Evolutionary conservation across 371 early-diverging fungal species (phyloP).

Genomic region (Mitosporidium daphniae): DNA sequence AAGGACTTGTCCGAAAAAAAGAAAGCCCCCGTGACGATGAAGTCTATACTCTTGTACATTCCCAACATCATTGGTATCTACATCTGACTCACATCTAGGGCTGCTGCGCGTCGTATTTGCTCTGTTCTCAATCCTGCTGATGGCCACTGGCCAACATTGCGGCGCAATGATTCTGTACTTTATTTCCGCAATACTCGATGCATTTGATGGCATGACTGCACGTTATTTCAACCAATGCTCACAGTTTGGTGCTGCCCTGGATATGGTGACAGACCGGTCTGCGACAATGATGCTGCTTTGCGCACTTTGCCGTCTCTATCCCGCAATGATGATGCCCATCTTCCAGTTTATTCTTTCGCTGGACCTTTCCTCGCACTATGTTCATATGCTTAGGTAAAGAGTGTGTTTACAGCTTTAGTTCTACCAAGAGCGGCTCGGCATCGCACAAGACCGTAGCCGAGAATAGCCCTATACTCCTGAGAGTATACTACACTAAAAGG

Average conservation of each 20-base stretch:
- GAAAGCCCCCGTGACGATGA: no score
- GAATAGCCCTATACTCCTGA: conserved; percentile 23
- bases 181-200: conserved; percentile 56
- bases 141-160: no score
- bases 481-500: conserved; percentile 51
- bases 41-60: no score
- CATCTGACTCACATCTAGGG: no score
- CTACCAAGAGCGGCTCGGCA: conserved; percentile 35
- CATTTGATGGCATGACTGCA: conserved; percentile 68
- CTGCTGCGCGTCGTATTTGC: no score
- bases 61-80: no score
- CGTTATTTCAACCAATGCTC: conserved; percentile 53
- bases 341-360: conserved; percentile 55
- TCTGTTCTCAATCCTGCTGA: no score
- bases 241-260: conserved; percentile 67
- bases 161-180: conserved; percentile 17
- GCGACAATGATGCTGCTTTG: conserved; percentile 59
- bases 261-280: conserved; percentile 79
- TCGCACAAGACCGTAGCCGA: conserved; percentile 46
- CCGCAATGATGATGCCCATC: conserved; percentile 19
- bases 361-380: conserved; percentile 69
- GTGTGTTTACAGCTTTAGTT: conserved; percentile 9
- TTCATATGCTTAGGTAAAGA: conserved; percentile 64
- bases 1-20: no score
- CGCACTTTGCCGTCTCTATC: conserved; percentile 26